Conservation (phyloP, 805 yeast species). For the Wickerhamiella sorbophila region DNA sequence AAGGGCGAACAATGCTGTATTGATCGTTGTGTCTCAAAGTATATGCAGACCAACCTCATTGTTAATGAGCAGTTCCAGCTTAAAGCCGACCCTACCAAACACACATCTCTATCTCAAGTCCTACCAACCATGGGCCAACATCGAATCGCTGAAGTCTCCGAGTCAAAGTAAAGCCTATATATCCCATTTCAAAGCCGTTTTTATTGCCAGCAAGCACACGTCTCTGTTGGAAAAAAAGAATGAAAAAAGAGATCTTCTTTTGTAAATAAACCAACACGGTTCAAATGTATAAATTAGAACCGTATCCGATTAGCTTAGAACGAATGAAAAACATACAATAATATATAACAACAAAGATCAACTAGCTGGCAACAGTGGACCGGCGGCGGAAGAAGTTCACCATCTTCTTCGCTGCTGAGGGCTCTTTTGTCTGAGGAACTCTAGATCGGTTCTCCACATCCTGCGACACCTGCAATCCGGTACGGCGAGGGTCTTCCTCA, state of each 20-base stretch:
- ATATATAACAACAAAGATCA: no score
- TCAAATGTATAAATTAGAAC: no score
- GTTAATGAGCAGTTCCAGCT: constrained; percentile 20
- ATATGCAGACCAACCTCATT: constrained; percentile 47
- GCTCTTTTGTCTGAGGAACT: constrained; percentile 1
- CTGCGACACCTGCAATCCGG: not conserved
- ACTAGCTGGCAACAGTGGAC: constrained; percentile 20
- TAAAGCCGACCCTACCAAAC: constrained; percentile 5
- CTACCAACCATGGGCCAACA: constrained; percentile 16
- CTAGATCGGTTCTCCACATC: not conserved
- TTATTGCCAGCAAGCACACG: no score
- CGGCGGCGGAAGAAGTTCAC: constrained; percentile 27
- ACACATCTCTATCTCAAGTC: constrained; percentile 11
- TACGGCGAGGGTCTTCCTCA: not conserved
- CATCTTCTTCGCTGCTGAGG: constrained; percentile 22
- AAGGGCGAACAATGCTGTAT: constrained; percentile 76
- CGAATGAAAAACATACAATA: constrained; percentile 6
- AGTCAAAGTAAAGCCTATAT: no score
- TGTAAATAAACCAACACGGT: no score
- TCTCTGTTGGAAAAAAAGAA: no score
- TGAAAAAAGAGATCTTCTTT: no score
- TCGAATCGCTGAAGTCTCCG: no score
- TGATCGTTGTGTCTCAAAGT: constrained; percentile 77
- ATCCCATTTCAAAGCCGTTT: no score
- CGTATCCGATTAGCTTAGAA: no score